Percentiles rank a stretch among this genome's conserved stretches.
These are phyloP conservation scores for Torulaspora globosa DNA, from an alignment of 1,139 yeast species.

Conservation along the genomic window DNA sequence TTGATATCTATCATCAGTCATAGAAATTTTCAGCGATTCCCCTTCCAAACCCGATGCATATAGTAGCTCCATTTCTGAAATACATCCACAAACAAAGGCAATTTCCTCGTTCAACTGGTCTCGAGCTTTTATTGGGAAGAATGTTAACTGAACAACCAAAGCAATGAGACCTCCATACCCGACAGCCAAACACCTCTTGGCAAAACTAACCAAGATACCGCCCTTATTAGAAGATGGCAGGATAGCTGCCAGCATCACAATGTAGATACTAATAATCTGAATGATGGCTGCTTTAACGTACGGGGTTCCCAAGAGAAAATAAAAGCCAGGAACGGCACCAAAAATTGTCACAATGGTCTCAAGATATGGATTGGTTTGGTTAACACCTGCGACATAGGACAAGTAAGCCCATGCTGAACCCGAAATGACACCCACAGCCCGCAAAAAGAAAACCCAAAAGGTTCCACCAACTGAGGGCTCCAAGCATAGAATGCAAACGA, in stretches of 20 bases:
- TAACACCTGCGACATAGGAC: conserved; percentile 43
- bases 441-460: conserved; percentile 43
- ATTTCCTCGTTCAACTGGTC: conserved; percentile 43
- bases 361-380: conserved; percentile 42
- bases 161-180: conserved; percentile 49
- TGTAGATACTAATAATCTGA: conserved; percentile 44
- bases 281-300: conserved; percentile 50
- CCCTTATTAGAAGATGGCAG: conserved; percentile 42
- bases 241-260: conserved; percentile 44
- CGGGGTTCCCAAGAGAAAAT: conserved; percentile 43
- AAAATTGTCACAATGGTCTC: conserved; percentile 42
- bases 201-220: conserved; percentile 44
- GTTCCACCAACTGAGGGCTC: conserved; percentile 53
- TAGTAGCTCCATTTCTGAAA: conserved; percentile 40
- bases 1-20: conserved; percentile 33
- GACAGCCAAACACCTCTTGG: conserved; percentile 48
- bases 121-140: conserved; percentile 48
- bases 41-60: conserved; percentile 44
- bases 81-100: conserved; percentile 40
- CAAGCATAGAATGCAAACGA: conserved; percentile 46
- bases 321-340: conserved; percentile 46
- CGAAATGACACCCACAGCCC: conserved; percentile 45
- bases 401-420: conserved; percentile 51
- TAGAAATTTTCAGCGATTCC: conserved; percentile 28
- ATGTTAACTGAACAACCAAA: conserved; percentile 41